Evolutionary conservation across 2,329 filamentous ascomycete genomes (phyloP).

Genomic region (Gnomoniopsis smithogilvyi): DNA sequence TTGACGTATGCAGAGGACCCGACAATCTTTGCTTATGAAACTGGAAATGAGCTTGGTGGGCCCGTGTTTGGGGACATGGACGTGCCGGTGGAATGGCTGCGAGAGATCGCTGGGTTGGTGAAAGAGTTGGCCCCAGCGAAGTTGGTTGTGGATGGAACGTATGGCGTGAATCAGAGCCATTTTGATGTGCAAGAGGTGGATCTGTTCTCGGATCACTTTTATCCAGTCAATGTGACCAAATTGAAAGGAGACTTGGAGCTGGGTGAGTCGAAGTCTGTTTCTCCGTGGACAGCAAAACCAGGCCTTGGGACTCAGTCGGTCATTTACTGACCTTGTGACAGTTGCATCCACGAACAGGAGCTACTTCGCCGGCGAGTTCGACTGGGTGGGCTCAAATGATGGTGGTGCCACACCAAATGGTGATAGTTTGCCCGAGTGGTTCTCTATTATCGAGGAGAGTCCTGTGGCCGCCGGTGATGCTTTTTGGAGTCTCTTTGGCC

Average conservation of each 20-base stretch:
- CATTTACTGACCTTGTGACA: slow-evolving; percentile 1
- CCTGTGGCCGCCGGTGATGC: slow-evolving; percentile 37
- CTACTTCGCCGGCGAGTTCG: slow-evolving; percentile 45
- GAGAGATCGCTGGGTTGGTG: slow-evolving; percentile 38
- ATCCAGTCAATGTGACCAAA: slow-evolving; percentile 38
- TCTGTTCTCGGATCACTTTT: slow-evolving; percentile 46
- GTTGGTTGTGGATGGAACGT: slow-evolving; percentile 44
- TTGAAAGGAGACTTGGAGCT: slow-evolving; percentile 30
- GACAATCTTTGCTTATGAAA: slow-evolving; percentile 48
- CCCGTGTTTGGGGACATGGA: slow-evolving; percentile 40
- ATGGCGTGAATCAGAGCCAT: slow-evolving; percentile 43
- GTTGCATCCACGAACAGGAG: slow-evolving; percentile 36
- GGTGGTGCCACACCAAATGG: slow-evolving; percentile 21
- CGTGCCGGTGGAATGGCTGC: slow-evolving; percentile 39
- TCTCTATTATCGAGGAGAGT: slow-evolving; percentile 35
- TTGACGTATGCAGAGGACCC: slow-evolving; percentile 45
- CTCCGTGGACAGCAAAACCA: too few species aligned
- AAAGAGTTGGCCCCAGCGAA: slow-evolving; percentile 41
- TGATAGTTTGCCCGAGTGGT: slow-evolving; percentile 36
- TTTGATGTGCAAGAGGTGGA: slow-evolving; percentile 40
- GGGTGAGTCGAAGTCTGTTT: slow-evolving; percentile 20
- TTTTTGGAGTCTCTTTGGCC: slow-evolving; percentile 46
- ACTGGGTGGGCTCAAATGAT: slow-evolving; percentile 35
- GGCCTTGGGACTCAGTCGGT: too few species aligned
- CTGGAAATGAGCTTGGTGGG: slow-evolving; percentile 45